Base-by-base conservation (phyloP, 805 yeast species). In the Saccharomycopsis microspora region DNA sequence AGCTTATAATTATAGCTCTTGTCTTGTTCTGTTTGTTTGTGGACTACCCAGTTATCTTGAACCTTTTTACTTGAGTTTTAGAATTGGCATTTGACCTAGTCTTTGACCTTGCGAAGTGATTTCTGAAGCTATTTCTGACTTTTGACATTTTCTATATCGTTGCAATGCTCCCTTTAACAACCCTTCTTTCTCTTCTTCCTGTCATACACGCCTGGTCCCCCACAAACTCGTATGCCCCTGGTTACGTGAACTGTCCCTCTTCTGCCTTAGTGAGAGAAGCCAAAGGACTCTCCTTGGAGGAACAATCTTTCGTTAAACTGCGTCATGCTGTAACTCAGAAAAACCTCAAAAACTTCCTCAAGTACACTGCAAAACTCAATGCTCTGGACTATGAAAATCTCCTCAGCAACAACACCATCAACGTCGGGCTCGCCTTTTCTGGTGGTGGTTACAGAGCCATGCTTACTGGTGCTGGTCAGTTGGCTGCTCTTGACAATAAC, bases 361-460 rank as follows among this genome's bases (percentile, higher is more conserved):
- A 64, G 3, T 66, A 70, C 5, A 47, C 55, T 3, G 43, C 56
- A 1, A 60, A 60, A 28, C 52, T 56, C 19, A 45, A 58, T 3
- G 56, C 54, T 3, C 31, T 40, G 4, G 52, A 48, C 40, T 37
- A 44, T 49, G 66, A 65, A 42, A 50, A 59, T 5, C 60, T 69
- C 39, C 35, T 45, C 50, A 65, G 65, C 42, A 63, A 36, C 57
- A 10, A 49, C 7, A 56, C 77, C 6, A 66, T 74, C 47, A 68
- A 71, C 43, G 64, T 76, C 32, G 81, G 71, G 3, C 51, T 66
- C 7, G 71, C 83, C 6, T 78, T 76, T 56, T 65, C 79, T 8
- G 87, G 87, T 30, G 78, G 77, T 4, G 76, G 78, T 1, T 73
- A 76, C 57, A 62, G 85, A 42, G 74, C 85, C 4, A 75, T 79